Evolutionary conservation across 2,329 filamentous ascomycete species (phyloP).

Genomic region (Sordariomycetes sp.): DNA sequence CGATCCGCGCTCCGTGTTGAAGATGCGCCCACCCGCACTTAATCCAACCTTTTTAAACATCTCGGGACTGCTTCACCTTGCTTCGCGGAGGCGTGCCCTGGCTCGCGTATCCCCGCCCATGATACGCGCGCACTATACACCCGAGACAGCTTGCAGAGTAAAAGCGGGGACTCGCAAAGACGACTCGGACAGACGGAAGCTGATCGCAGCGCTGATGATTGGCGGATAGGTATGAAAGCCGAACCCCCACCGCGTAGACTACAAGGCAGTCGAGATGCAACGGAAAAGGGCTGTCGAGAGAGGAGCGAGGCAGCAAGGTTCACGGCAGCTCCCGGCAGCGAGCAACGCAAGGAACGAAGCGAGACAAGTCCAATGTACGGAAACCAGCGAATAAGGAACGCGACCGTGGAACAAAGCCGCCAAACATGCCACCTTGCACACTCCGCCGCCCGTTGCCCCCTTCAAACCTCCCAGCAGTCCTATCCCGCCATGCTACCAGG

Average conservation of each 20-base stretch:
- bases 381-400: neutral
- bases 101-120: too few species aligned
- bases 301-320: too few species aligned
- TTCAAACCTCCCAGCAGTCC: neutral
- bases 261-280: too few species aligned
- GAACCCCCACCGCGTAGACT: too few species aligned
- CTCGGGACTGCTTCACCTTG: neutral
- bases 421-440: conserved; percentile 1
- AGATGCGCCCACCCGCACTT: neutral
- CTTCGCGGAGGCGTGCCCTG: neutral
- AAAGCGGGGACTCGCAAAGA: too few species aligned
- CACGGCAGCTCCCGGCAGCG: too few species aligned
- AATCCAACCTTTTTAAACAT: neutral
- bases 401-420: neutral
- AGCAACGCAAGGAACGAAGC: neutral
- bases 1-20: neutral
- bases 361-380: neutral
- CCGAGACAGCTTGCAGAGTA: too few species aligned
- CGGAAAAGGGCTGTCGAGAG: too few species aligned
- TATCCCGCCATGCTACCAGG: neutral
- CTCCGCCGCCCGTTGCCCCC: neutral
- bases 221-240: too few species aligned
- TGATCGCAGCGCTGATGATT: too few species aligned
- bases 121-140: too few species aligned
- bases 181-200: too few species aligned